Evolutionary conservation across 805 yeast genomes (phyloP).

Genomic region (Spathaspora hagerdaliae): DNA sequence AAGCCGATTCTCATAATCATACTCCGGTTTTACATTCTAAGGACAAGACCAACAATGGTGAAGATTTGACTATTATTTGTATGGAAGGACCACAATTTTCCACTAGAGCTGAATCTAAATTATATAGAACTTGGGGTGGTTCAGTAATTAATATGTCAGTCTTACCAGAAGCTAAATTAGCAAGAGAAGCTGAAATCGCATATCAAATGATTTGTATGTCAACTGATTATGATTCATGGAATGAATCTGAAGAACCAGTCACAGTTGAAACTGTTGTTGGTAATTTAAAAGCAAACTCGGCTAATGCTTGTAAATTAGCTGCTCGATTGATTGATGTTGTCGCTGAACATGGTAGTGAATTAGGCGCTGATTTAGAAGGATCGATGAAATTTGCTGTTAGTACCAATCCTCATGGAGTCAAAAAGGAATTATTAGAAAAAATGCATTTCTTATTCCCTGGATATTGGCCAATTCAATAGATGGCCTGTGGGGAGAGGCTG

Average conservation of each 20-base stretch:
- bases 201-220: slow-evolving; percentile 99
- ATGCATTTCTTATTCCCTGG: slow-evolving; percentile 90
- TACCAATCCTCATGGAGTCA: slow-evolving; percentile 70
- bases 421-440: slow-evolving; percentile 67
- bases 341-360: slow-evolving; percentile 48
- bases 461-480: slow-evolving; percentile 50
- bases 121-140: slow-evolving; percentile 88
- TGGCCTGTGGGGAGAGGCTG: background rate
- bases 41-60: slow-evolving; percentile 49
- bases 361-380: slow-evolving; percentile 71
- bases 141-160: slow-evolving; percentile 96
- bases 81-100: slow-evolving; percentile 99
- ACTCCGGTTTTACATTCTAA: slow-evolving; percentile 60
- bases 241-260: slow-evolving; percentile 90
- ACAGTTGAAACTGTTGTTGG: slow-evolving; percentile 97
- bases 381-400: slow-evolving; percentile 78
- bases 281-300: slow-evolving; percentile 79
- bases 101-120: slow-evolving; percentile 90
- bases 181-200: slow-evolving; percentile 94
- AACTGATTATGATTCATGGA: slow-evolving; percentile 99
- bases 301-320: slow-evolving; percentile 79
- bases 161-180: slow-evolving; percentile 94
- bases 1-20: slow-evolving; percentile 34
- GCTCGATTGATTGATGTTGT: slow-evolving; percentile 63
- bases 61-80: slow-evolving; percentile 82